Evolutionary conservation across 164 flowering plant species (phyloP).

Genomic region (Liriodendron chinense): DNA sequence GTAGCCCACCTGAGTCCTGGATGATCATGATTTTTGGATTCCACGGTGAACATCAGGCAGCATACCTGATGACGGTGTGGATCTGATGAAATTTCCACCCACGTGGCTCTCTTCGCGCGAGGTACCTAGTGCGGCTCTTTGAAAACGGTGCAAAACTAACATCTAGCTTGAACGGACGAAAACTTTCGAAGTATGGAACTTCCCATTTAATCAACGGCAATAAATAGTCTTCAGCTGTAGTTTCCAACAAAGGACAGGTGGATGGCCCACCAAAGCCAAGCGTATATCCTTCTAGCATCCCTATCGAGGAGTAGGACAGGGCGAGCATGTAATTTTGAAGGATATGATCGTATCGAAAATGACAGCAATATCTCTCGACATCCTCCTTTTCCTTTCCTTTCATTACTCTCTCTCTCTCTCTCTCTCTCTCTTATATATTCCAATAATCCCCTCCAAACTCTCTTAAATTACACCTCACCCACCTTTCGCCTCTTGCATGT

Average conservation of each 20-base stretch:
- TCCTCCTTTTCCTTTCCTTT: not conserved
- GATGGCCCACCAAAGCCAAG: not conserved
- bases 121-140: no score
- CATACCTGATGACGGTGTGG: no score
- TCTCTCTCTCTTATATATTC: not conserved
- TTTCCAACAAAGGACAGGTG: not conserved
- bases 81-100: no score
- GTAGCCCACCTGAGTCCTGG: no score
- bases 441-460: not conserved
- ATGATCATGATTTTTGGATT: no score
- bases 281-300: conserved; percentile 1
- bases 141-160: no score
- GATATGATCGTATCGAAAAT: conserved; percentile 38
- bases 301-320: conserved; percentile 12
- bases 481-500: not conserved
- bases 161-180: no score
- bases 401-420: not conserved
- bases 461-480: not conserved
- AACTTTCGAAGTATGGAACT: no score
- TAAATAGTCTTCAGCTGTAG: not conserved
- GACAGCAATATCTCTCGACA: conserved; percentile 36
- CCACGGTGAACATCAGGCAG: no score
- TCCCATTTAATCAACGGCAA: no score
- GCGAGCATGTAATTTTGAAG: conserved; percentile 16
- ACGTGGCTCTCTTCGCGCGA: no score